Evolutionary conservation across 1,284 basidiomycete species (phyloP).

Genomic region (Ustilago tritici): DNA sequence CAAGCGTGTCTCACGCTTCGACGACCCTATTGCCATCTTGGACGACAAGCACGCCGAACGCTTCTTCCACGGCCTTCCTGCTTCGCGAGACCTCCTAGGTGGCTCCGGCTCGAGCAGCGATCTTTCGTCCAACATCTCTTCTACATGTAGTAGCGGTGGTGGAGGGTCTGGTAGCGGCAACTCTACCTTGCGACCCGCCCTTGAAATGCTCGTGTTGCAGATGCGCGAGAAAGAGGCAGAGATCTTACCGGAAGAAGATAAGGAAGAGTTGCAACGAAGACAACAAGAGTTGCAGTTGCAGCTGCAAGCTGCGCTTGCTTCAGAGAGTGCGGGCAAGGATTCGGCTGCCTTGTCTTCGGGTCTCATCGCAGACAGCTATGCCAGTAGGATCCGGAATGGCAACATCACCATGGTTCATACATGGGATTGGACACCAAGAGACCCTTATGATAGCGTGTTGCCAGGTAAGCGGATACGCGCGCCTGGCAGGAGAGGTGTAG

Average conservation of each 20-base stretch:
- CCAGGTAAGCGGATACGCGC: conserved; percentile 41
- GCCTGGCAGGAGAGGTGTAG: conserved; percentile 28
- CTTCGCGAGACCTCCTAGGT: conserved; percentile 57
- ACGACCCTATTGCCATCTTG: conserved; percentile 60
- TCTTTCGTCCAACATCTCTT: conserved; percentile 53
- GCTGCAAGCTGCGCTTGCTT: conserved; percentile 48
- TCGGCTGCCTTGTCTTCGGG: conserved; percentile 36
- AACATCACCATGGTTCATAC: conserved; percentile 62
- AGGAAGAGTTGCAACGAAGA: conserved; percentile 46
- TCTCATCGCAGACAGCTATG: conserved; percentile 49
- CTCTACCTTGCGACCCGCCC: conserved; percentile 52
- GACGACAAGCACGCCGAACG: conserved; percentile 67
- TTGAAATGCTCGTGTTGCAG: conserved; percentile 54
- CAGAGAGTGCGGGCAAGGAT: conserved; percentile 40
- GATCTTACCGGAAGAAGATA: conserved; percentile 43
- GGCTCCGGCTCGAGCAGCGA: conserved; percentile 56
- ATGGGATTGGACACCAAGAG: conserved; percentile 58
- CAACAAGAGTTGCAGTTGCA: conserved; percentile 55
- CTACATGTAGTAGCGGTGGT: conserved; percentile 50
- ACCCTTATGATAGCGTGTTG: conserved; percentile 45
- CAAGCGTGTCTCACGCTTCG: conserved; percentile 54
- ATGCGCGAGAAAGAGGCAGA: conserved; percentile 47
- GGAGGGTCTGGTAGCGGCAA: conserved; percentile 59
- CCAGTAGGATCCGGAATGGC: conserved; percentile 50
- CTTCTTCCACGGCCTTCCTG: conserved; percentile 65